A percentile compares a stretch with the other conserved stretches of the same genome.
Evolutionary conservation across 257 asterid species (phyloP).

Genomic region (Capsicum baccatum): DNA sequence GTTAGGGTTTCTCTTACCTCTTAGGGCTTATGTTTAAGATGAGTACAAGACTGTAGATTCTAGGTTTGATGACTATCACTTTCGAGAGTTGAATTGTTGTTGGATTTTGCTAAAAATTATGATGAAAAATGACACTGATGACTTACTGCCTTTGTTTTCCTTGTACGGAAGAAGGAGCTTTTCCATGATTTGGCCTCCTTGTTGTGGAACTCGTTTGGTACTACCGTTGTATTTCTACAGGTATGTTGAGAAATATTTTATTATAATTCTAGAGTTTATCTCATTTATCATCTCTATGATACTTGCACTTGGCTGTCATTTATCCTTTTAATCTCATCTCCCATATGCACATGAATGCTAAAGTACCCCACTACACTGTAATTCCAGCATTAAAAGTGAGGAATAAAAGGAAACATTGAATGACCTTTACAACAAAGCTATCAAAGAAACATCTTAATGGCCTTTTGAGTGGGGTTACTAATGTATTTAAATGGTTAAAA

Average conservation of each 20-base stretch:
- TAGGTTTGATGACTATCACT: background rate
- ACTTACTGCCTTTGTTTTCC: background rate
- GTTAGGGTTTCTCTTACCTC: background rate
- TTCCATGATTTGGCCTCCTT: slow-evolving; percentile 37
- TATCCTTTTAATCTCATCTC: too few species aligned
- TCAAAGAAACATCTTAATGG: background rate
- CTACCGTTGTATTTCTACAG: slow-evolving; percentile 44
- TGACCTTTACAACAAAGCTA: background rate
- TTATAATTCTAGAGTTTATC: background rate
- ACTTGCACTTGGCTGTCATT: too few species aligned
- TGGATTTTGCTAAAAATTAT: background rate
- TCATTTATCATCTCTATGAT: too few species aligned
- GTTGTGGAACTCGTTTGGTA: slow-evolving; percentile 53
- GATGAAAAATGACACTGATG: background rate
- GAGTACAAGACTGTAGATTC: background rate
- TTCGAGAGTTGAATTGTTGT: background rate
- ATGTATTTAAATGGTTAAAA: slow-evolving; percentile 1
- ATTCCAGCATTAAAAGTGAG: background rate
- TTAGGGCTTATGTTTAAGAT: background rate
- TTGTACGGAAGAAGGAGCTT: slow-evolving; percentile 30
- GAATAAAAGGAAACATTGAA: background rate
- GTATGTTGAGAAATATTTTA: slow-evolving; percentile 31
- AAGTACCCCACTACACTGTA: background rate
- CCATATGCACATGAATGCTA: background rate
- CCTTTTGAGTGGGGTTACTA: background rate